Evolutionary conservation across 2,329 filamentous ascomycete species (phyloP).

Genomic region (Pseudogymnoascus sp.): DNA sequence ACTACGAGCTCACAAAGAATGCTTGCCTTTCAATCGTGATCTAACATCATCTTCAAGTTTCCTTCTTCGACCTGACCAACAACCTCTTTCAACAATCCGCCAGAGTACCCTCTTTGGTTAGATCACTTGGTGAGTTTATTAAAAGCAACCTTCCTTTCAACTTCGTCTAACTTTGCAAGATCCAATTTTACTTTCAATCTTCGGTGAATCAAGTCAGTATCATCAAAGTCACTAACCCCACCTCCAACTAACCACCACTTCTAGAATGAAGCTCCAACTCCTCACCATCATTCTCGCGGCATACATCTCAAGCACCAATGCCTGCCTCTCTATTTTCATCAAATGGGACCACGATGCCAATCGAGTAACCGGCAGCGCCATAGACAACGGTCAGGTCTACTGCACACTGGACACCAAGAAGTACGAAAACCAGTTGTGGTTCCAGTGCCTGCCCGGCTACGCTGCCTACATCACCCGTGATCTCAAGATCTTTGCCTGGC

Average conservation of each 20-base stretch:
- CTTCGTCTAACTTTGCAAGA: not conserved
- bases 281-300: not conserved
- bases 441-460: not conserved
- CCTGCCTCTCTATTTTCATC: not conserved
- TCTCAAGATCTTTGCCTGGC: not conserved
- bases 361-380: not conserved
- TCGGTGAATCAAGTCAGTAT: not conserved
- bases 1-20: not conserved
- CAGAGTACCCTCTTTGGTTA: not conserved
- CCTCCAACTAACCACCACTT: not conserved
- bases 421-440: not conserved
- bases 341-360: not conserved
- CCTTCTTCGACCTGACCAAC: not conserved
- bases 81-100: not conserved
- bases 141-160: not conserved
- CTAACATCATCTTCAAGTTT: not conserved
- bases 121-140: not conserved
- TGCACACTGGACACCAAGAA: not conserved
- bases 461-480: not conserved
- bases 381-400: not conserved
- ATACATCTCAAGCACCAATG: not conserved
- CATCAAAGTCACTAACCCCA: not conserved
- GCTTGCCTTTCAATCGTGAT: not conserved
- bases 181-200: not conserved
- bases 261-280: not conserved